phyloP scores from a whole-genome alignment of 306 rosid genomes.

The Spatholobus suberectus region DNA sequence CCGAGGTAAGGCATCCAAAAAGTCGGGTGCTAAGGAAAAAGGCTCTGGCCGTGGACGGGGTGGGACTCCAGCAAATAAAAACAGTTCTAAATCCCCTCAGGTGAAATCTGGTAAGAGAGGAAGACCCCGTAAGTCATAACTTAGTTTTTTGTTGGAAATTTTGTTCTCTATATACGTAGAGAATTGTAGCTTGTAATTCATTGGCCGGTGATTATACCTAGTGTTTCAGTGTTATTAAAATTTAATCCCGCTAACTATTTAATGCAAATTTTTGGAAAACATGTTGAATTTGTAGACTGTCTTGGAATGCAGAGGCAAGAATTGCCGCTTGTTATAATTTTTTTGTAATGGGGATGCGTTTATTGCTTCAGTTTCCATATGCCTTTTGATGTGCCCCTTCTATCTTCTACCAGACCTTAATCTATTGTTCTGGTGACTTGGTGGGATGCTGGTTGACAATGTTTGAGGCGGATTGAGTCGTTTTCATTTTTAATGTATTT shows the following conservation, averaged over 20 bases:
- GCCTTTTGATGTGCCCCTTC: neutral
- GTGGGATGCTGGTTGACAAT: slow-evolving; percentile 1
- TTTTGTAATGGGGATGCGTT: neutral
- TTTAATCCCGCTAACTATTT: slow-evolving; percentile 29
- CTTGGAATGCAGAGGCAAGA: slow-evolving; percentile 35
- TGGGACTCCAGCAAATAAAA: slow-evolving; percentile 60
- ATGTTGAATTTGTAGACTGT: slow-evolving; percentile 22
- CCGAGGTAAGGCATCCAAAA: slow-evolving; percentile 63
- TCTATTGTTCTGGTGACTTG: neutral
- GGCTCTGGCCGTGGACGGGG: slow-evolving; percentile 65
- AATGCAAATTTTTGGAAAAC: slow-evolving; percentile 10
- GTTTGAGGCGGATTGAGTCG: neutral
- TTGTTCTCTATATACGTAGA: slow-evolving; percentile 61
- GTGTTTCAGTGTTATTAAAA: neutral
- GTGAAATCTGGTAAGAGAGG: slow-evolving; percentile 82
- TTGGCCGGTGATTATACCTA: slow-evolving; percentile 49
- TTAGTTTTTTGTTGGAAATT: slow-evolving; percentile 49
- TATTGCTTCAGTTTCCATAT: slow-evolving; percentile 1
- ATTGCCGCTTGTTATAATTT: neutral
- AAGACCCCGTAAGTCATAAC: slow-evolving; percentile 76
- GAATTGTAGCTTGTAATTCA: slow-evolving; percentile 47
- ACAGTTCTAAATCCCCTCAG: slow-evolving; percentile 52
- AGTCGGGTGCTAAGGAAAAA: slow-evolving; percentile 47
- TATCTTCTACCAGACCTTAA: neutral
- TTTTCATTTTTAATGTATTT: neutral